Base-by-base conservation (phyloP, 164 flowering plant species). In the Aristolochia fimbriata region DNA sequence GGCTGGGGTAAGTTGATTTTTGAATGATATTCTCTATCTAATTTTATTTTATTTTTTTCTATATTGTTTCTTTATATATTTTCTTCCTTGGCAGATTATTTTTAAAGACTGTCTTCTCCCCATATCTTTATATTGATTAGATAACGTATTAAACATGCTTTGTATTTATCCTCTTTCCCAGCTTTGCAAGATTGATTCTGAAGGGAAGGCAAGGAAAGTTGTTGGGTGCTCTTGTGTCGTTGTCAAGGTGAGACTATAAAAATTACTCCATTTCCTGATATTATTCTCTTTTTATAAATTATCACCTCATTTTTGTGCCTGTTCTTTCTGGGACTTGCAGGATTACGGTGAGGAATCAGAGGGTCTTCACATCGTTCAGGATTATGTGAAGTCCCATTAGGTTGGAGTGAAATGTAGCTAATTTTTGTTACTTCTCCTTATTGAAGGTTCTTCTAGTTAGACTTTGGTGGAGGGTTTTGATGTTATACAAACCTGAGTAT, bases 141-240 rank as follows among this genome's bases (percentile, higher is more conserved):
- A 37, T 37, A 37, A 37, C 43, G 8, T 37, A 37, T 37, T 7
- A 3, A 6, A 37, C 12, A 37, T 37, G 43, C 4, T 37, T 37
- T 37, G 43, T 37, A 51, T 7, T 5, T 27, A n/a, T 51, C 7
- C 16, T 55, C 0, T 27, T 16, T 7, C 70, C 65, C 80, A 89
- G 94, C 65, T 89, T 67, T 90, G 97, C 77, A 90, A 87, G 77
- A 84, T 87, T 62, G 96, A 86, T 61, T 80, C 96, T 0, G 92
- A 87, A 59, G 94, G 94, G 6, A 87, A 85, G 43, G 94, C 97
- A 5, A 77, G 94, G 73, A 87, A 89, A 59, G 97, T 89, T 19
- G 88, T 85, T 14, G 88, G 90, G 27, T 81, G 86, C 70, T 82
- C 92, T 6, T 81, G 85, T 47, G 80, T 85, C 49, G 95, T 90